Conservation (phyloP, 129 eudicot genomes). For the Deinandra increscens region DNA sequence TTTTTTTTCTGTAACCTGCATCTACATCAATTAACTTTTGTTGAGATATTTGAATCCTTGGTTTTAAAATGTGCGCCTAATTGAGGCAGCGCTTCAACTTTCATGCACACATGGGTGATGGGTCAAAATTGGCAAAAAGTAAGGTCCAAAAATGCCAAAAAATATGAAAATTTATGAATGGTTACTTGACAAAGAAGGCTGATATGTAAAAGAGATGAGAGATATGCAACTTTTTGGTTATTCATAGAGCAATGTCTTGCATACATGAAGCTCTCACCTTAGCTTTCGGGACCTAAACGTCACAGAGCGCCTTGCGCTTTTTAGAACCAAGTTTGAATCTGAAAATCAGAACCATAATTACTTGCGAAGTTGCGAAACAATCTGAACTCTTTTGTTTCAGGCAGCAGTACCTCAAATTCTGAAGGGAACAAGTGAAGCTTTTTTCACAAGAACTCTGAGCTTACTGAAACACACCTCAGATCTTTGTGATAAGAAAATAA, state of each 20-base stretch:
- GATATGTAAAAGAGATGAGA: too few relatives aligned
- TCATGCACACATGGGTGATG: not conserved
- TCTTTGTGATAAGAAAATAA: conserved; percentile 52
- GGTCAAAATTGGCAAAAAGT: not conserved
- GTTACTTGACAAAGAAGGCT: too few relatives aligned
- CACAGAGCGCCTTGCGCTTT: not conserved
- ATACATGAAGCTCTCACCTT: not conserved
- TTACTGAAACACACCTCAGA: conserved; percentile 62
- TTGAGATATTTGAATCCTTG: not conserved
- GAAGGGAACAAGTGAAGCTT: conserved; percentile 58
- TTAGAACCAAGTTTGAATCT: not conserved
- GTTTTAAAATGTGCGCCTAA: not conserved
- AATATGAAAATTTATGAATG: not conserved
- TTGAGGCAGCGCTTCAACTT: not conserved
- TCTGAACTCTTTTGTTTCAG: conserved; percentile 35
- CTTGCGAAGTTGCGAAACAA: not conserved
- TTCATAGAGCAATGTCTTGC: not conserved
- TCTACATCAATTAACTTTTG: not conserved
- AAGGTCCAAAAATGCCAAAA: not conserved
- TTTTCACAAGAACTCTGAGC: conserved; percentile 63
- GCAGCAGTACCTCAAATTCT: conserved; percentile 84
- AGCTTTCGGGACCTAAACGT: not conserved
- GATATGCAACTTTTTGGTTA: too few relatives aligned
- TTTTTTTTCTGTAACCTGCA: not conserved
- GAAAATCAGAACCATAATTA: not conserved